A percentile compares a stretch with the other conserved stretches of the same genome.
Conservation (phyloP, 148 eudicot genomes). For the Simmondsia chinensis region DNA sequence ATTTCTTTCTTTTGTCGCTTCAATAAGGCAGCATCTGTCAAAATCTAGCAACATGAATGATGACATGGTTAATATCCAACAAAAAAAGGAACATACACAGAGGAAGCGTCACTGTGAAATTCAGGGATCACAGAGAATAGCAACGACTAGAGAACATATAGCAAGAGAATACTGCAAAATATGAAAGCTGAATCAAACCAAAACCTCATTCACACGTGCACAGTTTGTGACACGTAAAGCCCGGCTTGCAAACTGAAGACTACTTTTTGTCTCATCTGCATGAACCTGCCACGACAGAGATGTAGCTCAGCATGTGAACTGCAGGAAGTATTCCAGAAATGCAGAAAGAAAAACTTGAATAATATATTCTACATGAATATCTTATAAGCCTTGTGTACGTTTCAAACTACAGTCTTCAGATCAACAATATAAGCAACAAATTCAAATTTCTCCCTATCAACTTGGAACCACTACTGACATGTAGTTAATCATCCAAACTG, state of each 20-base stretch:
- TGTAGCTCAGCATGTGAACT: slow-evolving; percentile 4
- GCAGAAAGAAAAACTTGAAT: neutral
- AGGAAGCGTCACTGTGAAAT: neutral
- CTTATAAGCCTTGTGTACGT: no score
- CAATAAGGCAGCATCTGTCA: slow-evolving; percentile 96
- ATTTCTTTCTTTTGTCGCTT: slow-evolving; percentile 98
- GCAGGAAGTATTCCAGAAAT: neutral
- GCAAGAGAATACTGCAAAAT: neutral
- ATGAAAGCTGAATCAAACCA: slow-evolving; percentile 1
- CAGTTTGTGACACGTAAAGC: slow-evolving; percentile 95
- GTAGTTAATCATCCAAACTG: no score
- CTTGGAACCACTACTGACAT: no score
- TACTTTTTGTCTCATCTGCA: slow-evolving; percentile 98
- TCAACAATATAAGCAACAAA: no score
- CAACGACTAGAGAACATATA: no score
- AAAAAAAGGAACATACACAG: neutral
- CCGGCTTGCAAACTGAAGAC: slow-evolving; percentile 97
- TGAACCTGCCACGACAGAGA: slow-evolving; percentile 56
- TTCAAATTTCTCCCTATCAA: no score
- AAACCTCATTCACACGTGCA: slow-evolving; percentile 93
- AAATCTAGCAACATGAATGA: slow-evolving; percentile 40
- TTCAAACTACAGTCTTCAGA: no score
- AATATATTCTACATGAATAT: neutral
- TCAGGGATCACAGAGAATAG: neutral
- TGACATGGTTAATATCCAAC: slow-evolving; percentile 5